phyloP scores from a whole-genome alignment of 768 basidiomycete genomes.

The Paxillus involutus region DNA sequence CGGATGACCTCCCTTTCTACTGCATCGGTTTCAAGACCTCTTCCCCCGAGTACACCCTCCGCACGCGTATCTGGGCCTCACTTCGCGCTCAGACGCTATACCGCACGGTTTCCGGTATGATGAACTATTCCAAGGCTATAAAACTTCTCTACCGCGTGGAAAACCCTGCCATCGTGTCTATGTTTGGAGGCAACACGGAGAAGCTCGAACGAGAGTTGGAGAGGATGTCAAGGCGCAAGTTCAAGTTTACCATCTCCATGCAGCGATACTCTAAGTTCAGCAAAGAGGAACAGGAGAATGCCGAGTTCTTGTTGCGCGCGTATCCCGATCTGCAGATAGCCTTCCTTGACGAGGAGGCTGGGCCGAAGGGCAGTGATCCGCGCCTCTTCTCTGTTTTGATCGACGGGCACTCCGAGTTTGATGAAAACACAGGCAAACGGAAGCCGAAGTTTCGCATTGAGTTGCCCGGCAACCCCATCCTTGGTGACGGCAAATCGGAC shows the following conservation, averaged over 20 bases:
- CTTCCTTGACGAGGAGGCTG: constrained; percentile 94
- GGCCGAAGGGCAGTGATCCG: constrained; percentile 85
- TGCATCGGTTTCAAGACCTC: constrained; percentile 99
- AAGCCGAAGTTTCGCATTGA: constrained; percentile 98
- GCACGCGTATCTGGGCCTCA: constrained; percentile 99
- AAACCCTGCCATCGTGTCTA: constrained; percentile 96
- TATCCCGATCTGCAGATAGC: constrained; percentile 99
- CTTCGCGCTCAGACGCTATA: constrained; percentile 97
- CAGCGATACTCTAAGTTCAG: constrained; percentile 99
- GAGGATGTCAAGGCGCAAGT: constrained; percentile 95
- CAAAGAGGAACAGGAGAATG: constrained; percentile 98
- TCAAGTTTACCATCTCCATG: constrained; percentile 98
- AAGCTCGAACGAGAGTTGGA: constrained; percentile 94
- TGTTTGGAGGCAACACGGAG: constrained; percentile 96
- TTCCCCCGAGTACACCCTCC: constrained; percentile 96
- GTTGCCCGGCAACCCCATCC: constrained; percentile 96
- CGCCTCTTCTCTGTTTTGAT: constrained; percentile 90
- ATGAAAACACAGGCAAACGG: constrained; percentile 83
- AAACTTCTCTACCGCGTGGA: constrained; percentile 98
- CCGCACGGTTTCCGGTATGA: constrained; percentile 99
- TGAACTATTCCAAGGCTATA: constrained; percentile 99
- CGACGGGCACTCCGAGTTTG: constrained; percentile 95
- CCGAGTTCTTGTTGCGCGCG: constrained; percentile 94
- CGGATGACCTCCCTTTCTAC: constrained; percentile 97
- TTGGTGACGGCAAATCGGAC: constrained; percentile 98